Percentiles rank a stretch among this genome's conserved stretches.
Evolutionary conservation across 768 basidiomycete species (phyloP).

Genomic region (Macrolepiota albuminosa): DNA sequence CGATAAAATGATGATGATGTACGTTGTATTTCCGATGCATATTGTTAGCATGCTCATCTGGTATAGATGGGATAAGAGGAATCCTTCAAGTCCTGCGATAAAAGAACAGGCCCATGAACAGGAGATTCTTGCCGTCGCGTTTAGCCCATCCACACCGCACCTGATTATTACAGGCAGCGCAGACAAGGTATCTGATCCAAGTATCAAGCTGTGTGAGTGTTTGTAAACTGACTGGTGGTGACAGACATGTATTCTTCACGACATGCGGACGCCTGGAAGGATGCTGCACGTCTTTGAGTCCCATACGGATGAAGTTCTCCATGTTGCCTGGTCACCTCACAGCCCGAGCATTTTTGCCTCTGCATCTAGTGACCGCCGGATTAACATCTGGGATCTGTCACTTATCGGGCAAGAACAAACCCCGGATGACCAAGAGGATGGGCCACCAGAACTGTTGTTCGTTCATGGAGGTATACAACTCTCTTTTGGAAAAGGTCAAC

Average conservation of each 20-base stretch:
- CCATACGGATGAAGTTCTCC: conserved; percentile 93
- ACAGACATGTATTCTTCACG: conserved; percentile 86
- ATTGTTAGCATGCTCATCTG: background rate
- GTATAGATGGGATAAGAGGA: conserved; percentile 87
- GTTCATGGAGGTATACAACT: conserved; percentile 78
- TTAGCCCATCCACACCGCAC: conserved; percentile 76
- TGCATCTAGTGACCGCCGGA: conserved; percentile 86
- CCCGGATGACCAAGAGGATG: conserved; percentile 97
- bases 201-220: background rate
- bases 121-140: conserved; percentile 89
- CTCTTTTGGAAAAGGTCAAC: background rate
- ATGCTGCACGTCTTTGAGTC: conserved; percentile 88
- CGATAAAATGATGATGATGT: conserved; percentile 93
- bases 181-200: conserved; percentile 64
- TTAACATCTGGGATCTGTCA: conserved; percentile 93
- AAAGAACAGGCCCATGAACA: conserved; percentile 84
- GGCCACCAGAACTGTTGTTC: conserved; percentile 94
- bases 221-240: background rate
- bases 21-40: conserved; percentile 24
- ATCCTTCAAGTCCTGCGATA: conserved; percentile 59
- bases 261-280: conserved; percentile 68
- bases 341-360: conserved; percentile 91
- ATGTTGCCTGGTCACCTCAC: conserved; percentile 94
- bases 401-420: conserved; percentile 94
- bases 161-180: conserved; percentile 88